A percentile compares a stretch with the other conserved stretches of the same genome.
phyloP scores from a whole-genome alignment of 257 asterid genomes.

The Primulina eburnea region DNA sequence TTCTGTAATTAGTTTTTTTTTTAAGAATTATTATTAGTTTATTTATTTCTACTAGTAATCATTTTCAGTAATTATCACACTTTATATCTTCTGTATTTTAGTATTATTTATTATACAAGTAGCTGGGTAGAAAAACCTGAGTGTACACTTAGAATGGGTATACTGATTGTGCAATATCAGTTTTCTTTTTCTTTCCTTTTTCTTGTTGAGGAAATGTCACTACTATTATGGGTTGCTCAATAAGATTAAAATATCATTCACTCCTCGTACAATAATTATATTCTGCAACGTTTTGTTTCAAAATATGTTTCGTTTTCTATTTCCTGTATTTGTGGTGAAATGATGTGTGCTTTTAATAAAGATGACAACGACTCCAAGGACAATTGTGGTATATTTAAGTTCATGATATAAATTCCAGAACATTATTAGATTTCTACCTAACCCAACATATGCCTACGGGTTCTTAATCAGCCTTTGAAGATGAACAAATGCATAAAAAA shows the following conservation, averaged over 20 bases:
- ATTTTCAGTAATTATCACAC: background rate
- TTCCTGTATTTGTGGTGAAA: background rate
- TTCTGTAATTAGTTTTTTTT: constrained; percentile 28
- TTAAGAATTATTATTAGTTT: constrained; percentile 18
- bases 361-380: no score
- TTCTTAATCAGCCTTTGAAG: no score
- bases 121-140: constrained; percentile 4
- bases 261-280: no score
- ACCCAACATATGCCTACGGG: no score
- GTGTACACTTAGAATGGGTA: background rate
- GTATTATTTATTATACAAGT: constrained; percentile 17
- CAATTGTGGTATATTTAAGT: background rate
- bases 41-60: background rate
- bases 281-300: background rate
- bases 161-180: constrained; percentile 14
- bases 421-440: no score
- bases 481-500: no score
- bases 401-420: no score
- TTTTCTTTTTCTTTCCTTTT: constrained; percentile 18
- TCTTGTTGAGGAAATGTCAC: no score
- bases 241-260: no score
- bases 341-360: no score
- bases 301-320: no score
- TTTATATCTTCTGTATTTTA: background rate
- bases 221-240: background rate